Conservation (phyloP, 257 asterid species). For the Nicotiana noctiflora region DNA sequence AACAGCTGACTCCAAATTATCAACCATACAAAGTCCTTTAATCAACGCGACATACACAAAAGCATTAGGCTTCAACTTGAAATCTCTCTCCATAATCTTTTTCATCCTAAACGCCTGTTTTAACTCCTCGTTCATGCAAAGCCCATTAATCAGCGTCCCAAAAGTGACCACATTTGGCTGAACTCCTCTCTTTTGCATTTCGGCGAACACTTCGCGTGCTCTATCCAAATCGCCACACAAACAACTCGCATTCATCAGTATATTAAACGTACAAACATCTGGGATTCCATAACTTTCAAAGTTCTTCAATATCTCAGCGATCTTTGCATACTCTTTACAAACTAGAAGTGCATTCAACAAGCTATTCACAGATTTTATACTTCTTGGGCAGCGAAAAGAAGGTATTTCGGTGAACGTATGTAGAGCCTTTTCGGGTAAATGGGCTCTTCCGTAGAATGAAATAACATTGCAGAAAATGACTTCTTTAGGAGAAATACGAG, state of each 20-base stretch:
- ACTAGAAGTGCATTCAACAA: constrained; percentile 43
- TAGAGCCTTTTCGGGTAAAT: constrained; percentile 48
- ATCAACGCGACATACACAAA: constrained; percentile 48
- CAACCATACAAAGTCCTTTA: constrained; percentile 49
- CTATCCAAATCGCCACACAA: constrained; percentile 25
- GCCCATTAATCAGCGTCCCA: constrained; percentile 63
- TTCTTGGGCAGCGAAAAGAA: constrained; percentile 44
- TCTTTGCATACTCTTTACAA: constrained; percentile 45
- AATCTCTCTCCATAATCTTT: constrained; percentile 48
- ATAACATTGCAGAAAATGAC: constrained; percentile 60
- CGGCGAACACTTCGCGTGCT: constrained; percentile 54
- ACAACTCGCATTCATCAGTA: constrained; percentile 45
- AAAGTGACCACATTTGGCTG: constrained; percentile 59
- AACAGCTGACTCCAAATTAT: constrained; percentile 34
- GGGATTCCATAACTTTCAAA: constrained; percentile 35
- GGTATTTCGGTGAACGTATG: constrained; percentile 52
- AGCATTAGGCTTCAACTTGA: constrained; percentile 41
- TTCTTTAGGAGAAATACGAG: constrained; percentile 49
- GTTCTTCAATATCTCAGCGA: constrained; percentile 29
- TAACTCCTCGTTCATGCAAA: constrained; percentile 33
- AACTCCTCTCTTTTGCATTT: constrained; percentile 48
- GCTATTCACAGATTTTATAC: constrained; percentile 57
- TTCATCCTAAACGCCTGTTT: constrained; percentile 44
- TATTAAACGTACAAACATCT: constrained; percentile 60
- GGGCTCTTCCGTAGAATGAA: constrained; percentile 52